These are phyloP conservation scores for Aspergillus hortae DNA, from an alignment of 2,329 filamentous ascomycete genomes.

Conservation along the genomic window DNA sequence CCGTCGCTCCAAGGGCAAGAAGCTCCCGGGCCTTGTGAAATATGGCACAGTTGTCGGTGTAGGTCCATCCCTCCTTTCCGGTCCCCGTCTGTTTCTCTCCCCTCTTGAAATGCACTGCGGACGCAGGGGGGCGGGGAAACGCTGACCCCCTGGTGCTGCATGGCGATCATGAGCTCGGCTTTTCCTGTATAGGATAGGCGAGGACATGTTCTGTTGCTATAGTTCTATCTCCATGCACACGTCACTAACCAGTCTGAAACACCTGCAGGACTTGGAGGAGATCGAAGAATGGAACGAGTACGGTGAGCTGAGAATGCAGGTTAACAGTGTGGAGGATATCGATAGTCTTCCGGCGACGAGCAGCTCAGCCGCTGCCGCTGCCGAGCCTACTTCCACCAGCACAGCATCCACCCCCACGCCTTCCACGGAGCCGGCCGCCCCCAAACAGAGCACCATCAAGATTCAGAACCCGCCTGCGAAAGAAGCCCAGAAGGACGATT, in stretches of 20 bases:
- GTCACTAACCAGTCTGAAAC: constrained; percentile 6
- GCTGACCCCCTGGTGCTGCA: background rate
- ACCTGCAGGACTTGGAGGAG: constrained; percentile 75
- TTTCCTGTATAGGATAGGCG: too few species aligned
- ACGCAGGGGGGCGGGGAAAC: background rate
- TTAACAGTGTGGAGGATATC: constrained; percentile 48
- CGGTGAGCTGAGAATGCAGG: constrained; percentile 84
- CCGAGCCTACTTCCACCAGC: constrained; percentile 23
- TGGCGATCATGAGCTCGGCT: background rate
- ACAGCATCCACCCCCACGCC: constrained; percentile 21
- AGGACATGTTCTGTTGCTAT: too few species aligned
- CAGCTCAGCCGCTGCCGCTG: constrained; percentile 15
- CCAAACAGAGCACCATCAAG: constrained; percentile 36
- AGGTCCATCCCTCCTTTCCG: constrained; percentile 39
- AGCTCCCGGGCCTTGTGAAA: constrained; percentile 85
- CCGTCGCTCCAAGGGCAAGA: constrained; percentile 77
- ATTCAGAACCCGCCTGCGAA: constrained; percentile 39
- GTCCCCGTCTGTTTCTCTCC: background rate
- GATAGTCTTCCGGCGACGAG: constrained; percentile 30
- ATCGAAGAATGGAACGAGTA: constrained; percentile 99
- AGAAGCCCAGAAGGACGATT: constrained; percentile 34
- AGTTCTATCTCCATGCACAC: background rate
- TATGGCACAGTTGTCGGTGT: constrained; percentile 82
- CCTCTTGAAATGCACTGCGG: background rate
- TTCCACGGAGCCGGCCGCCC: constrained; percentile 16